phyloP scores from a whole-genome alignment of 106 monocot species.

The Allium cepa region DNA sequence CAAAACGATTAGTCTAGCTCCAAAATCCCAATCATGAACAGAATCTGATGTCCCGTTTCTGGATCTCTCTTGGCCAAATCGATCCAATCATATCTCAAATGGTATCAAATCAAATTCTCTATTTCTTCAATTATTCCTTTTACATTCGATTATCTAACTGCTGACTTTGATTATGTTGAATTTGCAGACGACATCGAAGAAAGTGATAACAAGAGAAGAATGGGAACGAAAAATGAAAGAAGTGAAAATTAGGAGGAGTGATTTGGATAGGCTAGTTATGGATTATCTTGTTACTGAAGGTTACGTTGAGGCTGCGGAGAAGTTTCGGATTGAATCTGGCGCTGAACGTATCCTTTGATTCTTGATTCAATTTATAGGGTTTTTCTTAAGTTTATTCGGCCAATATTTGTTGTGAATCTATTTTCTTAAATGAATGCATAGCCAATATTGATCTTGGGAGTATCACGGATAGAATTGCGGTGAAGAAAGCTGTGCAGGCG shows the following conservation, averaged over 20 bases:
- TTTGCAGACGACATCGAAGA: slow-evolving; percentile 2
- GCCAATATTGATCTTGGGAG: slow-evolving; percentile 85
- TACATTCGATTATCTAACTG: no score
- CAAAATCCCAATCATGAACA: no score
- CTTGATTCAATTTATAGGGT: neutral
- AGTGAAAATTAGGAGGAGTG: slow-evolving; percentile 46
- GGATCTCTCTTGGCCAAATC: slow-evolving; percentile 17
- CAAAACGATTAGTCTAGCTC: no score
- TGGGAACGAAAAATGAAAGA: slow-evolving; percentile 33
- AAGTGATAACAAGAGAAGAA: slow-evolving; percentile 14
- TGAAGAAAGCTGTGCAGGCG: slow-evolving; percentile 87
- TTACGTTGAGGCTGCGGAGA: slow-evolving; percentile 49
- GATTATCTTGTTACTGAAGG: slow-evolving; percentile 60
- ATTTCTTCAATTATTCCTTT: neutral
- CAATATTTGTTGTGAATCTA: neutral
- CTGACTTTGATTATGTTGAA: neutral
- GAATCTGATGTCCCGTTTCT: slow-evolving; percentile 14
- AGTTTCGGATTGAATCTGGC: slow-evolving; percentile 52
- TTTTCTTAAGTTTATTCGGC: neutral
- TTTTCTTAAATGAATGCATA: slow-evolving; percentile 13
- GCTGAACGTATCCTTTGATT: slow-evolving; percentile 47
- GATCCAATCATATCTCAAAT: slow-evolving; percentile 11
- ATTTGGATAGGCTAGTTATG: slow-evolving; percentile 66
- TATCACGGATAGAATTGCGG: slow-evolving; percentile 89
- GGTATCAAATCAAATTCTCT: slow-evolving; percentile 5